A percentile compares a stretch with the other conserved stretches of the same genome.
These are phyloP conservation scores for Scytalidium sp. DNA, from an alignment of 2,329 filamentous ascomycete species.

Conservation along the genomic window DNA sequence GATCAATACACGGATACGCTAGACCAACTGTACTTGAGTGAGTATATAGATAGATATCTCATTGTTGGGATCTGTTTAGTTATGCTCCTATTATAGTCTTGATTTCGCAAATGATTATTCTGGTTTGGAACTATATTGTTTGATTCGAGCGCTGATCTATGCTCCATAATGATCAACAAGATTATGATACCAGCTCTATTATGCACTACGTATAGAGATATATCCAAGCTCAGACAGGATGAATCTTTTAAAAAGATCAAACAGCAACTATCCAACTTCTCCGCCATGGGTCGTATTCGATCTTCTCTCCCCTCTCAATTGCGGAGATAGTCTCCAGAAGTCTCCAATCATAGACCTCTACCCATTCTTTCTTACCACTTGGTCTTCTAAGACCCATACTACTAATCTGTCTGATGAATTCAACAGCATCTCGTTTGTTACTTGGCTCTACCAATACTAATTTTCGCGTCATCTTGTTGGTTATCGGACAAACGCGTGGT, in stretches of 20 bases:
- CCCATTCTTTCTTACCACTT: constrained; percentile 24
- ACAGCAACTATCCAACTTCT: constrained; percentile 5
- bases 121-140: not conserved
- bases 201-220: too few relatives aligned
- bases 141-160: not conserved
- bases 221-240: too few relatives aligned
- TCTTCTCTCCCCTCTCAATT: constrained; percentile 33
- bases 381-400: constrained; percentile 16
- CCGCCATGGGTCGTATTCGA: constrained; percentile 18
- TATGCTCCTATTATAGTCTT: too few relatives aligned
- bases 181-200: too few relatives aligned
- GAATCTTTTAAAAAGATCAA: not conserved
- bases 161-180: not conserved
- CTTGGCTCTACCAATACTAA: constrained; percentile 33
- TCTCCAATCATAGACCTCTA: constrained; percentile 36
- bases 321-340: constrained; percentile 37
- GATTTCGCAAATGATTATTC: too few relatives aligned
- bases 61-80: too few relatives aligned
- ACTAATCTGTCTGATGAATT: constrained; percentile 27
- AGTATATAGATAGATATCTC: too few relatives aligned
- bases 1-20: too few relatives aligned
- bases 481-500: constrained; percentile 12
- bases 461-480: constrained; percentile 18
- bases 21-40: too few relatives aligned
- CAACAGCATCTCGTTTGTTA: constrained; percentile 22